These are phyloP conservation scores for Tremella fuciformis DNA, from an alignment of 768 basidiomycete genomes.

Conservation along the genomic window DNA sequence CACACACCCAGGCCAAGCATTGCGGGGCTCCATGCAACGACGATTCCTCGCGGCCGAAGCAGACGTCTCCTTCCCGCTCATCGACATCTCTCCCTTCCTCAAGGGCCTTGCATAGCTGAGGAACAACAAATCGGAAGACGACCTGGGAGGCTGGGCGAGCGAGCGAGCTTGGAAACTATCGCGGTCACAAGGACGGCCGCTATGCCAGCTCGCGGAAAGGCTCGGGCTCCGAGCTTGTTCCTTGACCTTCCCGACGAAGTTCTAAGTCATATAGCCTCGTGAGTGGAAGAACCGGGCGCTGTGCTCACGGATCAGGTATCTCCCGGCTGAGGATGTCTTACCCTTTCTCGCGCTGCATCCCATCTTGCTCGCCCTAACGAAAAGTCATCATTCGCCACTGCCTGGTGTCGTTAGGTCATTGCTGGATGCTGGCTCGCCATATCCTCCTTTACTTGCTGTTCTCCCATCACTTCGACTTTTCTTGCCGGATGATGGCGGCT, in stretches of 20 bases:
- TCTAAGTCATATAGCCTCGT: conserved; percentile 44
- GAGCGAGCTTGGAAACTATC: no score
- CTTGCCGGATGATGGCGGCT: conserved; percentile 27
- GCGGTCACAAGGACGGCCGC: no score
- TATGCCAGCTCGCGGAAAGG: no score
- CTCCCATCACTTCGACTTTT: conserved; percentile 32
- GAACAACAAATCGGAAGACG: no score
- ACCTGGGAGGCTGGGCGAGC: no score
- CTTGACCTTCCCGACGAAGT: conserved; percentile 45
- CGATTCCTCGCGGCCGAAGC: no score
- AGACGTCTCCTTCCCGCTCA: no score
- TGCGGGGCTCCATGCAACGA: no score
- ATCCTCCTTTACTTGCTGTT: conserved; percentile 30
- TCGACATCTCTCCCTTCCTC: no score
- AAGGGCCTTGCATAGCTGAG: no score
- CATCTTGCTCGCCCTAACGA: conserved; percentile 27
- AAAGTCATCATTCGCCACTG: conserved; percentile 39
- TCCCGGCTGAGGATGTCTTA: conserved; percentile 31
- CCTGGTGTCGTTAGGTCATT: conserved; percentile 21
- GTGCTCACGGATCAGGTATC: conserved; percentile 24
- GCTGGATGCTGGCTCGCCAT: conserved; percentile 29
- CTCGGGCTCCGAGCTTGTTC: conserved; percentile 12
- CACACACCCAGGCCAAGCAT: no score
- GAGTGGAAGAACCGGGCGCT: conserved; percentile 11
- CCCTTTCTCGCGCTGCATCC: conserved; percentile 37